Evolutionary conservation across 306 rosid genomes (phyloP).

Genomic region (Psophocarpus tetragonolobus): DNA sequence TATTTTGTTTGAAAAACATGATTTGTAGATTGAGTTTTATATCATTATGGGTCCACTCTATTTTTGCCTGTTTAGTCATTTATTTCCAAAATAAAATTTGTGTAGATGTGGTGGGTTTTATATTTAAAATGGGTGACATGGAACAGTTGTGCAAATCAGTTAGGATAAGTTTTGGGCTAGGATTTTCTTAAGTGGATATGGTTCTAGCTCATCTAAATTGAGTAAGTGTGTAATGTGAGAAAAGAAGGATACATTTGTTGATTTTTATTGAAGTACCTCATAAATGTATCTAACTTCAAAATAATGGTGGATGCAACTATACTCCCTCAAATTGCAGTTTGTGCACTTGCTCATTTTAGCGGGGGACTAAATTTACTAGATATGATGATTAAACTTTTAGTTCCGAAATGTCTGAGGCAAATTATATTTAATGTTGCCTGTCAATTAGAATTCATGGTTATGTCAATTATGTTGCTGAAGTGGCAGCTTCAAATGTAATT

Average conservation of each 20-base stretch:
- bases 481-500: constrained; percentile 3
- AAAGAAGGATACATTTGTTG: neutral
- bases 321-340: neutral
- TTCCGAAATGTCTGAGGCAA: neutral
- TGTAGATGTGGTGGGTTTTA: neutral
- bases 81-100: neutral
- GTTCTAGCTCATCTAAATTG: neutral
- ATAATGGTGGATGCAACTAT: neutral
- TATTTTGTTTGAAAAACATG: neutral
- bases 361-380: neutral
- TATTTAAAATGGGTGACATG: neutral
- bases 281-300: neutral
- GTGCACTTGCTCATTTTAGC: neutral
- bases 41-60: neutral
- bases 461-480: neutral
- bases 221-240: neutral
- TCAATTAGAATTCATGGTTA: neutral
- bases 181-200: neutral
- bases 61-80: neutral
- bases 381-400: constrained; percentile 12
- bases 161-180: neutral
- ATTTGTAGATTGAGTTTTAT: neutral
- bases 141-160: neutral
- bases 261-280: neutral
- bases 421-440: too few species aligned